Conservation (phyloP, 257 asterid species). For the Buddleja alternifolia region DNA sequence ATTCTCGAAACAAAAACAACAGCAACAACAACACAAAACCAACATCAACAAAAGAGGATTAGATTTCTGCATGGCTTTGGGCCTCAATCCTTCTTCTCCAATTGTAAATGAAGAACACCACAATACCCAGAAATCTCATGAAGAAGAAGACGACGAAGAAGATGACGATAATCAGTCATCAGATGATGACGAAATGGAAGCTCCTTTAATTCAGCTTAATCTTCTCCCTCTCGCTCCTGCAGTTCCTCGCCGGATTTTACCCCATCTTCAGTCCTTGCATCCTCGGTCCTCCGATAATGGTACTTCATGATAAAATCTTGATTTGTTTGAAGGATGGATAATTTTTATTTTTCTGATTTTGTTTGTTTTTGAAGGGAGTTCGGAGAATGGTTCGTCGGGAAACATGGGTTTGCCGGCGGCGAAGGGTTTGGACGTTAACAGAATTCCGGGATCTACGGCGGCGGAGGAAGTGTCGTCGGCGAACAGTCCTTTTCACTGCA, state of each 20-base stretch:
- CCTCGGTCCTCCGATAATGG: conserved; percentile 66
- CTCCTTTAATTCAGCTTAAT: conserved; percentile 52
- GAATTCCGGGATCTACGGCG: conserved; percentile 28
- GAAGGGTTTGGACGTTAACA: conserved; percentile 48
- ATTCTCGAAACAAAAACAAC: conserved; percentile 24
- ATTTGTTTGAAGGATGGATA: not conserved
- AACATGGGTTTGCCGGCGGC: conserved; percentile 38
- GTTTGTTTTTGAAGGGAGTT: conserved; percentile 47
- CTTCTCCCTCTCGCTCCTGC: conserved; percentile 42
- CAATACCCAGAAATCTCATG: conserved; percentile 22
- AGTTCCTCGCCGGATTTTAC: conserved; percentile 33
- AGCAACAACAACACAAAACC: not conserved
- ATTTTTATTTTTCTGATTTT: not conserved
- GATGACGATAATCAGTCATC: not conserved
- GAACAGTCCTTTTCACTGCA: conserved; percentile 47
- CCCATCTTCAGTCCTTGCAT: conserved; percentile 22
- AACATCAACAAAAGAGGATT: conserved; percentile 16
- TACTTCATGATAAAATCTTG: not conserved
- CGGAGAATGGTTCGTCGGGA: conserved; percentile 68
- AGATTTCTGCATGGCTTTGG: conserved; percentile 53
- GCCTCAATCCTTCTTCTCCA: conserved; percentile 28
- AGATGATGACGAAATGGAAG: conserved; percentile 13
- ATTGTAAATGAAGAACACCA: conserved; percentile 6
- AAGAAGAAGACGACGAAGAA: conserved; percentile 7
- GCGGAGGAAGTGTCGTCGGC: conserved; percentile 64